Conservation (phyloP, 2,329 filamentous ascomycete species). For the Plectosphaerella cucumerina region DNA sequence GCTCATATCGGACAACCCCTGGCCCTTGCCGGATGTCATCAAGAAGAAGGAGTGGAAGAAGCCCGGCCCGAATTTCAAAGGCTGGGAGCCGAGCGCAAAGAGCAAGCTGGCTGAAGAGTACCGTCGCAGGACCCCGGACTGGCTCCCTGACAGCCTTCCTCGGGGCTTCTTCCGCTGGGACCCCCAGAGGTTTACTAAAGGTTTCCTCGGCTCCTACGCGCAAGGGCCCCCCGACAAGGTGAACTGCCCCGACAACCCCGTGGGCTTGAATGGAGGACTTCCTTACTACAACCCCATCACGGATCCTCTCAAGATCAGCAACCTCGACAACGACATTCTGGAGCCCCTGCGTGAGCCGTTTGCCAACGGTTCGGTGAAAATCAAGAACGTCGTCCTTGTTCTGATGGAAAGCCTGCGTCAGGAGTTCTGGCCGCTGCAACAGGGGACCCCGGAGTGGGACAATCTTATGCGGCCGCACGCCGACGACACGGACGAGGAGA, state of each 20-base stretch:
- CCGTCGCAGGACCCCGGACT: constrained; percentile 19
- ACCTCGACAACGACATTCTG: constrained; percentile 21
- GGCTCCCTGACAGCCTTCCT: constrained; percentile 21
- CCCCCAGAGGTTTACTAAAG: constrained; percentile 16
- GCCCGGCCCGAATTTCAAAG: constrained; percentile 23
- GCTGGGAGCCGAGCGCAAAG: constrained; percentile 22
- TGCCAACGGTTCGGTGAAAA: constrained; percentile 16
- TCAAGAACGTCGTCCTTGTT: constrained; percentile 30
- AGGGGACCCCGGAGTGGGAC: constrained; percentile 23
- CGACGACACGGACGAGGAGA: constrained; percentile 18
- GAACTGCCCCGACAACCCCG: not conserved
- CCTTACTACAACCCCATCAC: constrained; percentile 24
- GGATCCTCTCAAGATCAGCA: constrained; percentile 27
- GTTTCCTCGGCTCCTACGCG: constrained; percentile 1
- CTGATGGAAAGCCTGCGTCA: constrained; percentile 30
- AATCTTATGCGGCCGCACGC: constrained; percentile 17
- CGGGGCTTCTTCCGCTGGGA: constrained; percentile 24
- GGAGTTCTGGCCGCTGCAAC: constrained; percentile 30
- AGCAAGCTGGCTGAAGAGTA: constrained; percentile 20
- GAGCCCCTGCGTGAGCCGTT: constrained; percentile 11
- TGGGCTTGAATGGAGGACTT: constrained; percentile 23
- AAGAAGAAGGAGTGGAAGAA: constrained; percentile 18
- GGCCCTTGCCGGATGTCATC: constrained; percentile 24
- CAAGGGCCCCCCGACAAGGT: not conserved
- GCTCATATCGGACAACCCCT: constrained; percentile 17